Percentiles rank a stretch among this genome's conserved stretches.
phyloP scores from a whole-genome alignment of 164 flowering plant genomes.

The Chimonanthus salicifolius region DNA sequence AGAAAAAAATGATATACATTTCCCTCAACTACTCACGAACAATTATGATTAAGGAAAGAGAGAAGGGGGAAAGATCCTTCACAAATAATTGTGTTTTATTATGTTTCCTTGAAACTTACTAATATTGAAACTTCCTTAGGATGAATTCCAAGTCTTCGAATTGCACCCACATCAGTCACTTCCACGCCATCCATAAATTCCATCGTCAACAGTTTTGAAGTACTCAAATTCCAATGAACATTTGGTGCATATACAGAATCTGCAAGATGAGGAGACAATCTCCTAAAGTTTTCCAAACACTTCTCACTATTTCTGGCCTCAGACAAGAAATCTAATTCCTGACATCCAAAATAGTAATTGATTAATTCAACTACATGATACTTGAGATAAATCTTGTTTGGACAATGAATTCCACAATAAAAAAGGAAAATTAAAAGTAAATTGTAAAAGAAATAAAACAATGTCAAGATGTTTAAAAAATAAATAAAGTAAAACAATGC shows the following conservation, averaged over 20 bases:
- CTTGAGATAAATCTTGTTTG: constrained; percentile 6
- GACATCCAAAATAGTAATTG: constrained; percentile 19
- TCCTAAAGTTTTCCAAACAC: constrained; percentile 81
- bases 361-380: constrained; percentile 5
- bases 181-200: constrained; percentile 88
- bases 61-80: too few species aligned
- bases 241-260: constrained; percentile 78
- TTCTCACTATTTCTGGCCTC: constrained; percentile 91
- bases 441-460: background rate
- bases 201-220: constrained; percentile 84
- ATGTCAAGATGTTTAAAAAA: background rate
- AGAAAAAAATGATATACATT: background rate
- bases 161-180: constrained; percentile 63
- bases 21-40: background rate
- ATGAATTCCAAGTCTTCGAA: constrained; percentile 60
- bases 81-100: background rate
- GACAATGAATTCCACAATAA: background rate
- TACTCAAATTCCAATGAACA: constrained; percentile 79
- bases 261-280: constrained; percentile 81
- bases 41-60: too few species aligned
- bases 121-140: constrained; percentile 74
- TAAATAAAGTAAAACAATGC: background rate
- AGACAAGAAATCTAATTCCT: constrained; percentile 83
- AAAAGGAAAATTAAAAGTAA: background rate
- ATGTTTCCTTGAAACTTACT: constrained; percentile 36